Conservation (phyloP, 192 early-diverging fungal species). For the Backusella circina region DNA sequence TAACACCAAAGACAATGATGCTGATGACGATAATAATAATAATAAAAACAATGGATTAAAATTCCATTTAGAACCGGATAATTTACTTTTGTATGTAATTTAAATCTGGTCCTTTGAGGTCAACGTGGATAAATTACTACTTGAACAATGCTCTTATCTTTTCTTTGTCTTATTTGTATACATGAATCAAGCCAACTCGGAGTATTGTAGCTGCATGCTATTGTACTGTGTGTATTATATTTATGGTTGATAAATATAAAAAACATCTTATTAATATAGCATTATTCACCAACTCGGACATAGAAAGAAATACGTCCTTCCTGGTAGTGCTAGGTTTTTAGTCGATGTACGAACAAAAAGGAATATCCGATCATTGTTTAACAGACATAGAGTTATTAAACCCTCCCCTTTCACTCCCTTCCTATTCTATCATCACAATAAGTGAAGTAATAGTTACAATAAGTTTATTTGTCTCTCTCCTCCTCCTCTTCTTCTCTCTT, state of each 20-base stretch:
- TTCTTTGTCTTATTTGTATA: background rate
- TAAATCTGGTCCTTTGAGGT: background rate
- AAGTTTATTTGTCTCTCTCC: background rate
- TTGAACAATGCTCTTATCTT: background rate
- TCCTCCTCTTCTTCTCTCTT: background rate
- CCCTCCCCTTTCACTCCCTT: background rate
- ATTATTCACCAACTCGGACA: background rate
- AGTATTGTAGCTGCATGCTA: background rate
- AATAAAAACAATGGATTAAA: background rate
- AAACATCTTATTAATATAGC: background rate
- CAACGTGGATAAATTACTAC: background rate
- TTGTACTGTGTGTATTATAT: background rate
- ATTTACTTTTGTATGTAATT: background rate
- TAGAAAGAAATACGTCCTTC: background rate
- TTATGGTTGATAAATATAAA: background rate
- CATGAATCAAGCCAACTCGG: background rate
- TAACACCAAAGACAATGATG: background rate
- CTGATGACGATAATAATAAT: background rate
- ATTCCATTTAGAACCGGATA: background rate
- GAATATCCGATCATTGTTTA: background rate
- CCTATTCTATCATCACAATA: background rate
- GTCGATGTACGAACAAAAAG: background rate
- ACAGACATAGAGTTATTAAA: conserved; percentile 3
- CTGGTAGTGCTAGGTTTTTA: background rate
- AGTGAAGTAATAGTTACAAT: background rate